Base-by-base conservation (phyloP, 1,284 basidiomycete genomes). In the Marasmius tenuissimus region DNA sequence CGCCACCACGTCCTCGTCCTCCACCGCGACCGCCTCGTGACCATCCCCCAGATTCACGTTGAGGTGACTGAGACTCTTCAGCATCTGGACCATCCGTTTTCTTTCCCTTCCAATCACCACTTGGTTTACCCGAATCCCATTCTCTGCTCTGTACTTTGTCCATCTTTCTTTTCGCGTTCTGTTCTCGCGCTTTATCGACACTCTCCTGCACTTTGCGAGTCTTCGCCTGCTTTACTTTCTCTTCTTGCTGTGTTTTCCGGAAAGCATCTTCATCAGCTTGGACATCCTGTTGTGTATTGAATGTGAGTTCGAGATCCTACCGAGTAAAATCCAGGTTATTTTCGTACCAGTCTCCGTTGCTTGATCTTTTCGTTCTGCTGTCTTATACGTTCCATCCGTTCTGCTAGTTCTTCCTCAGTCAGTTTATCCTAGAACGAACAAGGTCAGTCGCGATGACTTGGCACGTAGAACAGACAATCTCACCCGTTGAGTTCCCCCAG, bases 311-410 rank as follows among this genome's bases (percentile, higher is more conserved):
- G 4, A 27, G 27, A 27, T 27, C 27, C 27, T 27, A 27, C 4
- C 27, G 27, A 27, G 4, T 27, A 4, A 27, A 27, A 27, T 56
- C 18, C 20, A 34, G 47, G 51, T 40, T 53, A 18, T 48, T 50
- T 37, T 65, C 58, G 63, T 68, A 89, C 91, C 74, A 85, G 68
- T 70, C 88, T 80, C 61, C 91, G 81, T 70, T 89, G 88, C 69
- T 91, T 92, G 67, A 93, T 93, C 78, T 87, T 90, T 73, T 90
- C 89, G 68, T 93, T 93, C 74, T 92, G 87, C 67, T 89, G 83
- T 53, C 85, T 80, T 60, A 92, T 92, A 57, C 86, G 83, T 42
- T 80, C 82, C 87, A 93, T 93, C 40, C 87, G 82, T 69, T 88
- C 85, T 5, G 80, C 76, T 20, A 93, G 83, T 63, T 86, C 89